Evolutionary conservation across 2,329 filamentous ascomycete species (phyloP), one percentile per base, ranked within the genome.

Genomic region (Trichoderma koningii): DNA sequence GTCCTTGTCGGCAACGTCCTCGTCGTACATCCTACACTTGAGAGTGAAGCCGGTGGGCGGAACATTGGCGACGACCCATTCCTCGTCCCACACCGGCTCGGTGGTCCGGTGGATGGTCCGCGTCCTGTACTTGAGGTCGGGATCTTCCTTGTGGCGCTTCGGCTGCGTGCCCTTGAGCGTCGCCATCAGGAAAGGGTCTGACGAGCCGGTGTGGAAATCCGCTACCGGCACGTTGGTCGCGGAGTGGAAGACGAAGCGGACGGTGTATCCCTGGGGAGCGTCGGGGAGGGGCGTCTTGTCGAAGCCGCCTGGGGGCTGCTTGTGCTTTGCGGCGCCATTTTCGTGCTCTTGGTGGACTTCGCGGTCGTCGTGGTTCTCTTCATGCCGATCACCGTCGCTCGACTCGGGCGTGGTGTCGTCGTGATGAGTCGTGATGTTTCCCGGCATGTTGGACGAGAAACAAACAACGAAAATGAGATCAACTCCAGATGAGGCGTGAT

Each of bases 11-110:
- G 89, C 86, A 41, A 88, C 87, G 76, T 98, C 94, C 75, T 98
- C 94, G 72, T 98, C 94, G 77, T 93, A 96, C 19, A 98, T 78
- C 61, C 91, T 85, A 67, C 91, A 92, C 75, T 97, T 97, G 70
- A 98, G 83, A 64, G 83, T 85, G 78, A 97, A 96, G 4, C 93
- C 93, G 0, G 85, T 86, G 0, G 88, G 81, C 0, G 94, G 93
- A 2, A 97, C 84, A 70, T 97, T 96, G 67, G 91, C 92, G 26
- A 98, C 89, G 23, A 92, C 83, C 94, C 94, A 98, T 66, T 92
- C 85, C 44, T 89, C 86, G 55, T 96, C 84, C 94, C 94, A 98
- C 55, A 80, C 82, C 0, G 94, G 93, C 70, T 93, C 85, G 1
- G 87, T 89, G 47, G 84, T 88, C 69, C 84, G 85, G 65, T 90